phyloP scores from a whole-genome alignment of 768 basidiomycete species.

The Royoungia palumana region DNA sequence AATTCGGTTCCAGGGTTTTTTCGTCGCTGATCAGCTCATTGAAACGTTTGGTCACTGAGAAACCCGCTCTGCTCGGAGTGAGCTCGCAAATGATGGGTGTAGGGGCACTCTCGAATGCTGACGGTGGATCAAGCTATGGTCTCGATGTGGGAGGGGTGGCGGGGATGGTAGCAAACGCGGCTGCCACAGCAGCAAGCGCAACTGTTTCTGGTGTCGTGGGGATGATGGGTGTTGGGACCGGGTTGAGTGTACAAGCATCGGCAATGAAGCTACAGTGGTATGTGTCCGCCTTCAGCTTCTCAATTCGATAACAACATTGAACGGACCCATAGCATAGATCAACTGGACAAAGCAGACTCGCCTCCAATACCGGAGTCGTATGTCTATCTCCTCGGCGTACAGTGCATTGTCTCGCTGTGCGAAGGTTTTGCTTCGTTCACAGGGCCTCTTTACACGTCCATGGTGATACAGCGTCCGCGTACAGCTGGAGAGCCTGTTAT shows the following conservation, averaged over 20 bases:
- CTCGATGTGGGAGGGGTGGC: constrained; percentile 67
- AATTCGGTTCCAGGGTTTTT: constrained; percentile 67
- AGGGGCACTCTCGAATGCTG: constrained; percentile 47
- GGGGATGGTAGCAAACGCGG: constrained; percentile 79
- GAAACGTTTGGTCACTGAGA: constrained; percentile 85
- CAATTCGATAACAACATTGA: not conserved
- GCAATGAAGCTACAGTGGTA: constrained; percentile 92
- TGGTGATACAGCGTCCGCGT: constrained; percentile 64
- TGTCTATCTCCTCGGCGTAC: constrained; percentile 86
- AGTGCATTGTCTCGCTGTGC: constrained; percentile 81
- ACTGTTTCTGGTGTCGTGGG: constrained; percentile 83
- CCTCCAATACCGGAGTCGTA: constrained; percentile 93
- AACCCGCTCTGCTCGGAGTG: constrained; percentile 79
- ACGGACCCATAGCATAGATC: constrained; percentile 74
- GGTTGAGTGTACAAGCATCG: constrained; percentile 68
- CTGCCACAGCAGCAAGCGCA: constrained; percentile 77
- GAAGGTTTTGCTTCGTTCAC: constrained; percentile 79
- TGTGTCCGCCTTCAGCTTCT: constrained; percentile 19
- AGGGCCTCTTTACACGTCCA: constrained; percentile 68
- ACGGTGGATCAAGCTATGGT: constrained; percentile 40
- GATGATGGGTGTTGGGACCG: constrained; percentile 71
- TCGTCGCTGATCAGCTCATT: constrained; percentile 76
- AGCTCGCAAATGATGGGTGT: constrained; percentile 78
- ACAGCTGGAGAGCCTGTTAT: constrained; percentile 60
- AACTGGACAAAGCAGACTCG: constrained; percentile 95